Conservation (phyloP, 2,329 filamentous ascomycete genomes). For the Fusarium verrucosum region DNA sequence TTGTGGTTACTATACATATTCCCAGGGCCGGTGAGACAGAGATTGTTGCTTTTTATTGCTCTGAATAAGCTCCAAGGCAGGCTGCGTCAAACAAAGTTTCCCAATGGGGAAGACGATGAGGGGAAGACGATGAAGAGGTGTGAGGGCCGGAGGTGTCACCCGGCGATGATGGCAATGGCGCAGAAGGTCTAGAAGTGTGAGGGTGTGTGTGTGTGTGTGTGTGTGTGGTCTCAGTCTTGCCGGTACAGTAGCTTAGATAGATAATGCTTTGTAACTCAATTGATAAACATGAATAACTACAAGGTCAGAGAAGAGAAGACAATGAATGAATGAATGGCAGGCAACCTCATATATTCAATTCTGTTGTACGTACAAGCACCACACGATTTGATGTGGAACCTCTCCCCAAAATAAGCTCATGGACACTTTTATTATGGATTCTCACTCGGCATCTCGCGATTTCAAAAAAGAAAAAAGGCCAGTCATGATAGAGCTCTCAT, state of each 20-base stretch:
- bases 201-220: constrained; percentile 6
- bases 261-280: constrained; percentile 20
- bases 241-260: background rate
- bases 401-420: constrained; percentile 20
- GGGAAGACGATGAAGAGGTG: constrained; percentile 6
- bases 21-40: constrained; percentile 19
- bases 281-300: constrained; percentile 8
- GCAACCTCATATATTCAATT: constrained; percentile 1
- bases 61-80: constrained; percentile 21
- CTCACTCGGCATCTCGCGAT: constrained; percentile 5
- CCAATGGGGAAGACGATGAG: constrained; percentile 37
- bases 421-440: constrained; percentile 25
- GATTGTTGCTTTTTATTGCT: constrained; percentile 30
- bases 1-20: constrained; percentile 52
- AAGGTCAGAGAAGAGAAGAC: background rate
- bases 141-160: constrained; percentile 32
- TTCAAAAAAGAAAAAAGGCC: constrained; percentile 2
- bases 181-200: constrained; percentile 20
- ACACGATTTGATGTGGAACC: constrained; percentile 25
- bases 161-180: constrained; percentile 16
- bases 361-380: background rate
- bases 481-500: constrained; percentile 36
- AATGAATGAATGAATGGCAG: too few relatives aligned
- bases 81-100: constrained; percentile 31
- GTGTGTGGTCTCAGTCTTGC: constrained; percentile 7